Conservation (phyloP, 345 rosid species). For the Gossypium arboreum region DNA sequence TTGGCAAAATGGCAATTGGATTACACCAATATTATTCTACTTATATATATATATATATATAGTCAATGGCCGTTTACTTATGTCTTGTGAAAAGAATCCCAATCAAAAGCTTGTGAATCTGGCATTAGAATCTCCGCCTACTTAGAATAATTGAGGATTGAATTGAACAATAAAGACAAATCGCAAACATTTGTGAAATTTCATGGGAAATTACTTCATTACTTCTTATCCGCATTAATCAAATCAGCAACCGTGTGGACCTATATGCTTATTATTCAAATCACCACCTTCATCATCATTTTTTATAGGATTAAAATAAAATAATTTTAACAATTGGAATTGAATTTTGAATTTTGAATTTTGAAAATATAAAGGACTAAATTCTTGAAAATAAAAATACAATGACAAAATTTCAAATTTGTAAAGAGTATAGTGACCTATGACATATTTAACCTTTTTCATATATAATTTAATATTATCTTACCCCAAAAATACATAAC, state of each 20-base stretch:
- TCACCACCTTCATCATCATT: background rate
- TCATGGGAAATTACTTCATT: constrained; percentile 3
- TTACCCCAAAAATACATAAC: background rate
- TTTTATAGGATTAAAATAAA: background rate
- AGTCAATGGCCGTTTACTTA: background rate
- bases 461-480: background rate
- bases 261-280: background rate
- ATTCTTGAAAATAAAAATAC: too few species aligned
- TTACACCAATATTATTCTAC: background rate
- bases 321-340: too few species aligned
- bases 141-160: background rate
- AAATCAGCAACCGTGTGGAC: background rate
- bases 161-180: background rate
- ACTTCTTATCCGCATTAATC: background rate
- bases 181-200: background rate
- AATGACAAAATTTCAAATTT: too few species aligned
- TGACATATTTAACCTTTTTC: too few species aligned
- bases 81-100: background rate
- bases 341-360: too few species aligned
- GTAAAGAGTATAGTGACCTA: too few species aligned
- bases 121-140: background rate
- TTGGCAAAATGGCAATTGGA: background rate
- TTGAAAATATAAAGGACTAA: too few species aligned
- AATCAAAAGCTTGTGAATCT: background rate
- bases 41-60: background rate